A percentile compares a stretch with the other conserved stretches of the same genome.
Evolutionary conservation across 805 yeast genomes (phyloP).

Genomic region (Isabelozyma rhagii): DNA sequence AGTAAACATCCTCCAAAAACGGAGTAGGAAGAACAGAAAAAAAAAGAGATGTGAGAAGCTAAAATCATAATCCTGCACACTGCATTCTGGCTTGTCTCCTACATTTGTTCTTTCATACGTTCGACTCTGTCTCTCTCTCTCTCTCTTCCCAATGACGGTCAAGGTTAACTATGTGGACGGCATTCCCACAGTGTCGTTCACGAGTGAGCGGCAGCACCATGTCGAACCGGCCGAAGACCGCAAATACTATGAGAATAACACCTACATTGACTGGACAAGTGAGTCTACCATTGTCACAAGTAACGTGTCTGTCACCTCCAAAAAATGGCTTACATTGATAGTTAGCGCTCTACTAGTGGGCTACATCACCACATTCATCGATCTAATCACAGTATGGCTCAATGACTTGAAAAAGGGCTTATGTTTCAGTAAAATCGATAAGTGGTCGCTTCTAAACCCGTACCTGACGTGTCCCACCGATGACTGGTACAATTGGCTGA

Average conservation of each 20-base stretch:
- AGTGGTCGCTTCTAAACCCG: constrained; percentile 41
- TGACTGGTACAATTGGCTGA: constrained; percentile 39
- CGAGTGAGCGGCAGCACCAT: neutral
- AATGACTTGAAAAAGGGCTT: constrained; percentile 53
- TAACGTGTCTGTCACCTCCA: constrained; percentile 10
- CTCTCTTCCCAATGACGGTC: neutral
- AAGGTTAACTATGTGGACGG: neutral
- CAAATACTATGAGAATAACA: constrained; percentile 31
- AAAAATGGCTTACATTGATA: constrained; percentile 49
- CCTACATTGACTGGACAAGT: constrained; percentile 52
- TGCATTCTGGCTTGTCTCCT: neutral
- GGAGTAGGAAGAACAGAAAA: neutral
- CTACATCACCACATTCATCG: constrained; percentile 45
- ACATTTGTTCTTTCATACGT: neutral
- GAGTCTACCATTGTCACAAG: constrained; percentile 31
- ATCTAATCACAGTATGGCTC: constrained; percentile 47
- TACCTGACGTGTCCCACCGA: constrained; percentile 42
- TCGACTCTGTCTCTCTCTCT: neutral
- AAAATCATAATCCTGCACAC: neutral
- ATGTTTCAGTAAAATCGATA: constrained; percentile 37
- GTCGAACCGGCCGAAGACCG: neutral
- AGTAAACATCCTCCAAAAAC: neutral
- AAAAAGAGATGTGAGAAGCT: neutral
- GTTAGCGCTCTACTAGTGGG: constrained; percentile 47
- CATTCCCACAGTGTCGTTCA: neutral